Percentiles rank a stretch among this genome's conserved stretches.
phyloP scores from a whole-genome alignment of 768 basidiomycete genomes.

The Psilocybe cubensis region DNA sequence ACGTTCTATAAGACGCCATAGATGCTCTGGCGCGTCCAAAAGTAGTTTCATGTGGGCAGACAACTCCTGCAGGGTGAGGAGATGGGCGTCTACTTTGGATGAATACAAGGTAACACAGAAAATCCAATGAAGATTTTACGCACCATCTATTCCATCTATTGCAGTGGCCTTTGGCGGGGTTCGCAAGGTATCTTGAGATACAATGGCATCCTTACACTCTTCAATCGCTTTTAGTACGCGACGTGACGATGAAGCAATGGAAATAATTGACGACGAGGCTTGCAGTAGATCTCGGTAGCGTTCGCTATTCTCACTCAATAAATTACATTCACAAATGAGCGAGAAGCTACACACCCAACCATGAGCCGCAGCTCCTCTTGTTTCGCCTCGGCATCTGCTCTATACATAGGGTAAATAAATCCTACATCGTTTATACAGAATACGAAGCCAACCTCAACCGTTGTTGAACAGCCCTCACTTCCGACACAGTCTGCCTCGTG shows the following conservation, averaged over 20 bases:
- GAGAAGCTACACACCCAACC: slow-evolving; percentile 77
- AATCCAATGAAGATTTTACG: slow-evolving; percentile 17
- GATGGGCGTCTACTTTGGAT: slow-evolving; percentile 56
- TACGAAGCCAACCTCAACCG: slow-evolving; percentile 58
- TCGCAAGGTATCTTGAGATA: slow-evolving; percentile 47
- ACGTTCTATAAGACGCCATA: slow-evolving; percentile 86
- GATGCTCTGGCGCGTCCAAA: slow-evolving; percentile 87
- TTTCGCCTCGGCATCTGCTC: slow-evolving; percentile 83
- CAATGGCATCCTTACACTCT: slow-evolving; percentile 60
- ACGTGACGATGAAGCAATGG: slow-evolving; percentile 70
- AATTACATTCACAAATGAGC: slow-evolving; percentile 30
- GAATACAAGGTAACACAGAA: not conserved
- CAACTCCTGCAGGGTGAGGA: slow-evolving; percentile 71
- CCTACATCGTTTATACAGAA: slow-evolving; percentile 1
- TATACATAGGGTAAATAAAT: slow-evolving; percentile 30
- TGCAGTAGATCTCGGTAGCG: slow-evolving; percentile 87
- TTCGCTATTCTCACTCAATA: slow-evolving; percentile 72
- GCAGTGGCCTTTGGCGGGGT: slow-evolving; percentile 43
- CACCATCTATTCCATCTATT: slow-evolving; percentile 47
- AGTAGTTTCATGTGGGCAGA: slow-evolving; percentile 92
- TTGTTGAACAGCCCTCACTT: slow-evolving; percentile 70
- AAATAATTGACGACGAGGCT: slow-evolving; percentile 84
- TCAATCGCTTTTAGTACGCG: slow-evolving; percentile 65
- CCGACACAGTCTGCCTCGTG: slow-evolving; percentile 66
- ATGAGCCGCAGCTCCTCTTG: slow-evolving; percentile 87